Base-by-base conservation (phyloP, 2,329 filamentous ascomycete genomes). In the Fusarium oxysporum region DNA sequence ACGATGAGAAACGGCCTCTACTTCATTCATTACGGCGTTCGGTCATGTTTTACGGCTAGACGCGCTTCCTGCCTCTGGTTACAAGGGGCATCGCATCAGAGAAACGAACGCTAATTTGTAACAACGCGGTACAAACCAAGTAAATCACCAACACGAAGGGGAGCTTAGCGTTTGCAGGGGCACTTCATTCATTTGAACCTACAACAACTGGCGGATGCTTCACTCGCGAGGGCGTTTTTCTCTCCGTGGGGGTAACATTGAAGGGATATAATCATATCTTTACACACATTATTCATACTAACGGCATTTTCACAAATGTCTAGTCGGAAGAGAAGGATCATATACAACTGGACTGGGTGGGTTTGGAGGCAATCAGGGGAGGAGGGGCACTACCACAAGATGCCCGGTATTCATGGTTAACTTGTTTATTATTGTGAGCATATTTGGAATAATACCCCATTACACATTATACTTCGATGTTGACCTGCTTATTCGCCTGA, bases 361-460 rank as follows among this genome's bases (percentile, higher is more conserved):
- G 64, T 38, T 58, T 61, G 21, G 59, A 51, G 38, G 55, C 50
- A 44, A 63, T 64, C 65, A 67, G 60, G 40, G 58, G 51, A 38
- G 33, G 57, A 43, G 58, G 50, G 68, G 53, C 48, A 68, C 56
- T 45, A 50, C 53, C 19, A 53, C 54, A 62, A 68, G 71, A 61
- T 67, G 75, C 62, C 68, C 45, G 58, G 63, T 70, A 70, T 72
- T 76, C 55, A 68, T 76, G 75, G 70, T 75, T 70, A 68, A 53
- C 65, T 71, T 68, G 65, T 71, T 67, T 63, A 72, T 73, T 74
- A 73, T 65, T 69, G 66, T 75, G 65, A 77, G 63, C 73, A 75
- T 74, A 76, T 73, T 75, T 77, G 72, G 75, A 77, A 77, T 73
- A 77, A 77, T 77, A 77, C 75, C 75, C 75, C 65, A 72, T 66